Percentiles rank a stretch among this genome's conserved stretches.
phyloP scores from a whole-genome alignment of 495 filamentous ascomycete genomes.

The Xylaria grammica region DNA sequence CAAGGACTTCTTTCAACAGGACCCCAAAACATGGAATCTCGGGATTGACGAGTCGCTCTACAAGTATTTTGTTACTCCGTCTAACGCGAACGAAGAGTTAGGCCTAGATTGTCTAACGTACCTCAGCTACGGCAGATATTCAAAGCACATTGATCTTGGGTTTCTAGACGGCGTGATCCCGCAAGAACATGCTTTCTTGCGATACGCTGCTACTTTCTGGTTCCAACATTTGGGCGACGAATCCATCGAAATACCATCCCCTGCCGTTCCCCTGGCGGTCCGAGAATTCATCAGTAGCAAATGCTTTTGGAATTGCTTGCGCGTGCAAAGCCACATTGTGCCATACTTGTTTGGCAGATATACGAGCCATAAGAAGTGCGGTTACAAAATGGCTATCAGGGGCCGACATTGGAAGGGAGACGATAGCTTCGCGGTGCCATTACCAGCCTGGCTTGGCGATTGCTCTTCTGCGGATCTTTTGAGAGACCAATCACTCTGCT shows the following conservation, averaged over 20 bases:
- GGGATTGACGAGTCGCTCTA: conserved; percentile 23
- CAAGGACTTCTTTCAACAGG: conserved; percentile 35
- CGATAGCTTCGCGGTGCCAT: conserved; percentile 9
- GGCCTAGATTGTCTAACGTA: conserved; percentile 33
- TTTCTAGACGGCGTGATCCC: conserved; percentile 11
- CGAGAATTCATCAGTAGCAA: conserved; percentile 28
- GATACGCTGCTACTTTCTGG: conserved; percentile 37
- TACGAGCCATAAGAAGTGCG: neutral
- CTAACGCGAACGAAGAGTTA: conserved; percentile 27
- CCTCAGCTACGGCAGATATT: conserved; percentile 35
- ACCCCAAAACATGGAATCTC: conserved; percentile 24
- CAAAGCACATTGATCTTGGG: conserved; percentile 22
- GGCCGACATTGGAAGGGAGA: conserved; percentile 7
- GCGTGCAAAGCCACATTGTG: conserved; percentile 26
- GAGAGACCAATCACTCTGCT: conserved; percentile 11
- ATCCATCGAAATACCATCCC: neutral
- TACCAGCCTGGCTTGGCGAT: conserved; percentile 10
- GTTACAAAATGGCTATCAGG: conserved; percentile 11
- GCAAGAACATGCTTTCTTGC: conserved; percentile 33
- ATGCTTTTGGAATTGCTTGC: conserved; percentile 37
- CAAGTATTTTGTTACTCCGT: conserved; percentile 32
- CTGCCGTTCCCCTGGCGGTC: conserved; percentile 21
- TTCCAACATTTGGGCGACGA: conserved; percentile 28
- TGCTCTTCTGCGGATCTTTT: neutral
- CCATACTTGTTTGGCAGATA: conserved; percentile 14